These are phyloP conservation scores for Lotmaria passim DNA, from an alignment of 208 protist genomes.

Conservation along the genomic window DNA sequence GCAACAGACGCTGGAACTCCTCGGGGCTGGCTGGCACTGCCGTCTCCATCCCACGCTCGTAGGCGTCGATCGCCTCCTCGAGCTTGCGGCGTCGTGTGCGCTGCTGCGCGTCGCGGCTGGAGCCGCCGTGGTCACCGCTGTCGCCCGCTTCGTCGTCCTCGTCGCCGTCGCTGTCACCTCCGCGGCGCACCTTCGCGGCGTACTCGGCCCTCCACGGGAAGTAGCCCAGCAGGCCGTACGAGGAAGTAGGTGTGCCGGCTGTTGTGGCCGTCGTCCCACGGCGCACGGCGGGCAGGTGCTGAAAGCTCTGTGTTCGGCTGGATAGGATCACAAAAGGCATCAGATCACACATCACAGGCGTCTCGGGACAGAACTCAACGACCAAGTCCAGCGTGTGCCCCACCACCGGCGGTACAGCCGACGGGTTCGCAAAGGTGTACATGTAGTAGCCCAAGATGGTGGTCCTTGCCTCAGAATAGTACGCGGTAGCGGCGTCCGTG, in stretches of 20 bases:
- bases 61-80: constrained; percentile 88
- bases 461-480: too few species aligned
- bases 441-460: constrained; percentile 86
- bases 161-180: constrained; percentile 28
- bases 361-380: constrained; percentile 71
- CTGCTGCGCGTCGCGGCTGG: constrained; percentile 26
- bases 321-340: constrained; percentile 81
- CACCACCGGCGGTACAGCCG: constrained; percentile 52
- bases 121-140: constrained; percentile 16
- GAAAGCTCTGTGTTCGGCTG: constrained; percentile 39
- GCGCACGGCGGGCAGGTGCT: constrained; percentile 51
- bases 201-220: constrained; percentile 68
- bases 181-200: constrained; percentile 21
- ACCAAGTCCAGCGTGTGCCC: constrained; percentile 52
- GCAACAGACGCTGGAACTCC: constrained; percentile 91
- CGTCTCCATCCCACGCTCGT: constrained; percentile 78
- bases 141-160: constrained; percentile 37
- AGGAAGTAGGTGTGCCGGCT: neutral
- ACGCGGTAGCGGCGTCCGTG: constrained; percentile 37
- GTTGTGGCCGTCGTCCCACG: neutral
- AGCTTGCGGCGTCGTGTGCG: constrained; percentile 64
- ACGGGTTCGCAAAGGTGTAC: constrained; percentile 51
- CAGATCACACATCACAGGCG: constrained; percentile 46
- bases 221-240: constrained; percentile 57
- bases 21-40: constrained; percentile 78